Conservation (phyloP, 2,329 filamentous ascomycete species). For the Capronia coronata region DNA sequence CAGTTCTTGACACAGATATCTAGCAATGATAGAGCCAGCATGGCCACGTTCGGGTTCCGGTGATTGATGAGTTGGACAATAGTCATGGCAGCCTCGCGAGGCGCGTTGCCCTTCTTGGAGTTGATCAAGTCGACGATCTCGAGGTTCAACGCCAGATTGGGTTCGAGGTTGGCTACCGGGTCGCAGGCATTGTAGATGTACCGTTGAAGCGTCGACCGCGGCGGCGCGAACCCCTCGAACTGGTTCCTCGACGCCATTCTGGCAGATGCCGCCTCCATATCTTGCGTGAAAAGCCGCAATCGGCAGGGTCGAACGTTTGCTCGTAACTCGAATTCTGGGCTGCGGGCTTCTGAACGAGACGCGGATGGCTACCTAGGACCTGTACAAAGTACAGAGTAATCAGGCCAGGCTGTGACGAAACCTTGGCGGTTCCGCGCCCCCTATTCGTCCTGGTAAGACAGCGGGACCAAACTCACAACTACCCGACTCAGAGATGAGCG, state of each 20-base stretch:
- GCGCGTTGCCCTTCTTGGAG: slow-evolving; percentile 90
- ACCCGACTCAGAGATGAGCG: not conserved
- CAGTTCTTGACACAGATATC: slow-evolving; percentile 99
- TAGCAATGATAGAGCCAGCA: slow-evolving; percentile 73
- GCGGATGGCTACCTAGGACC: no score
- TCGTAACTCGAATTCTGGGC: no score
- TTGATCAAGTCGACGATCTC: slow-evolving; percentile 97
- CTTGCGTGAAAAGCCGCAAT: not conserved
- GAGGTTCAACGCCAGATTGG: slow-evolving; percentile 90
- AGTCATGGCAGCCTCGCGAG: slow-evolving; percentile 85
- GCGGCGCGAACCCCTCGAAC: slow-evolving; percentile 74
- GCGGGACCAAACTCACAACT: not conserved
- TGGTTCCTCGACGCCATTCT: slow-evolving; percentile 92
- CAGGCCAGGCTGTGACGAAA: slow-evolving; percentile 1
- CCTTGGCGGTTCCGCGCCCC: no score
- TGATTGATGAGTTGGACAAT: slow-evolving; percentile 95
- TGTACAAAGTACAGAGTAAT: not conserved
- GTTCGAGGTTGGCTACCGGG: slow-evolving; percentile 85
- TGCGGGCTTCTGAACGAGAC: not conserved
- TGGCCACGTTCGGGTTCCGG: slow-evolving; percentile 88
- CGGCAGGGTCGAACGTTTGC: no score
- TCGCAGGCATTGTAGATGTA: slow-evolving; percentile 96
- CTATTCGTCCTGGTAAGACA: not conserved
- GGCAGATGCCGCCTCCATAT: slow-evolving; percentile 87
- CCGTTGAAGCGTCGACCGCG: slow-evolving; percentile 81